Evolutionary conservation across 75 land plant genomes (phyloP), one percentile per base, ranked within the genome.

Genomic region (Ceratopteris richardii): DNA sequence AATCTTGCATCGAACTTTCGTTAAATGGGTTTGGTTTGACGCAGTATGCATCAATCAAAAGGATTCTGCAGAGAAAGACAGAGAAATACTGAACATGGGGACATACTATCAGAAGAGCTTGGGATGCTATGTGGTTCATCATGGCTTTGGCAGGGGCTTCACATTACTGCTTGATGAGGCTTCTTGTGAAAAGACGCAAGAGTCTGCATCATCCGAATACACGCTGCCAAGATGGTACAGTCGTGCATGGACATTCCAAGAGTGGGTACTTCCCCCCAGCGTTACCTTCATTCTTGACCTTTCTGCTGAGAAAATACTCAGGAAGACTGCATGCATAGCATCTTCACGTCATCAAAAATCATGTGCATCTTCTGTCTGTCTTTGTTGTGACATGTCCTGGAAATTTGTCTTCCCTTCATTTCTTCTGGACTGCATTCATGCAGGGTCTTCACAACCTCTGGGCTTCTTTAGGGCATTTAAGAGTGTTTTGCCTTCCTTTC

Each of bases 41-140:
- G 62, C 62, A 11, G 42, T 60, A 4, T 60, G 62, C 62, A 60
- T 60, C 18, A 60, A 60, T 41, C 62, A 60, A 60, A 44, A 37
- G 26, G 62, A 60, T 44, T 22, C 37, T 9, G 21, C 19, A 6
- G 62, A 60, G 47, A 60, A 60, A 41, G 39, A 25, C 62, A 14
- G 47, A 37, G 62, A 60, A 42, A 60, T 60, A 37, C n/a, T 9
- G 25, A 21, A 46, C 9, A 60, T 60, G 62, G 43, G 51, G 16
- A 24, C 37, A 16, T 60, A 60, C 50, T 60, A 60, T 46, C 25
- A 33, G 11, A 33, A 28, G 53, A 37, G 44, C 13, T 31, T 33
- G 22, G 62, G 62, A 53, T 60, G 62, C 43, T 60, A 60, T 60
- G 62, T 60, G 31, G 27, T 37, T 20, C 39, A 29, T 1, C 62